A percentile compares a stretch with the other conserved stretches of the same genome.
Conservation (phyloP, 192 early-diverging fungal genomes). For the Backusella sp. region DNA sequence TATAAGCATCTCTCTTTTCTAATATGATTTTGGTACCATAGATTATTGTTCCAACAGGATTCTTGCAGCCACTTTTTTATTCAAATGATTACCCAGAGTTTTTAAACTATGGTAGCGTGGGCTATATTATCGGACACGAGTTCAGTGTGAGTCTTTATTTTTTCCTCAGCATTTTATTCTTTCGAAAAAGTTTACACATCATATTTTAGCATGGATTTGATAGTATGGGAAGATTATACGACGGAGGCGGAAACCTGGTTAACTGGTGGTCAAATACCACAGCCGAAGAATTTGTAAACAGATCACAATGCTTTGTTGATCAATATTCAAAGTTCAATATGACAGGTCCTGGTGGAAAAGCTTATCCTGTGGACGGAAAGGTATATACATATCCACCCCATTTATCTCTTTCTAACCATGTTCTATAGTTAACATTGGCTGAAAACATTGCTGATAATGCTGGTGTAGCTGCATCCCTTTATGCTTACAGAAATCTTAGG, state of each 20-base stretch:
- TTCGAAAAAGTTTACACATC: neutral
- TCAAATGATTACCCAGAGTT: constrained; percentile 38
- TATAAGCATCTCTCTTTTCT: neutral
- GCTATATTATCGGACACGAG: constrained; percentile 54
- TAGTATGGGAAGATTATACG: constrained; percentile 43
- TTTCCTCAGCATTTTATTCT: neutral
- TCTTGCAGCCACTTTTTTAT: constrained; percentile 49
- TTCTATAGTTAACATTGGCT: constrained; percentile 37
- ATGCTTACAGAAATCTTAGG: constrained; percentile 18
- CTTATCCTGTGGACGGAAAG: constrained; percentile 49
- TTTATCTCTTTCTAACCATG: too few species aligned
- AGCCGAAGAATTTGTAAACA: constrained; percentile 40
- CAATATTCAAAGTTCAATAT: constrained; percentile 55
- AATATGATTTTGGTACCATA: neutral
- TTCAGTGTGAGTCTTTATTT: constrained; percentile 31
- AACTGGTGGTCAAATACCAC: constrained; percentile 71
- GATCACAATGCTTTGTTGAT: constrained; percentile 61
- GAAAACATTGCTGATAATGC: constrained; percentile 73
- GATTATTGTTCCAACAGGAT: constrained; percentile 46
- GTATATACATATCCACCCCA: neutral
- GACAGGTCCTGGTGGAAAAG: constrained; percentile 28
- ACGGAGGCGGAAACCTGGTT: constrained; percentile 25
- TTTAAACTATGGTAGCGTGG: constrained; percentile 60
- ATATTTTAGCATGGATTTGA: constrained; percentile 50
- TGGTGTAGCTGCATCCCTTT: constrained; percentile 38